Base-by-base conservation (phyloP, 768 basidiomycete species). In the Tricholomella constricta region DNA sequence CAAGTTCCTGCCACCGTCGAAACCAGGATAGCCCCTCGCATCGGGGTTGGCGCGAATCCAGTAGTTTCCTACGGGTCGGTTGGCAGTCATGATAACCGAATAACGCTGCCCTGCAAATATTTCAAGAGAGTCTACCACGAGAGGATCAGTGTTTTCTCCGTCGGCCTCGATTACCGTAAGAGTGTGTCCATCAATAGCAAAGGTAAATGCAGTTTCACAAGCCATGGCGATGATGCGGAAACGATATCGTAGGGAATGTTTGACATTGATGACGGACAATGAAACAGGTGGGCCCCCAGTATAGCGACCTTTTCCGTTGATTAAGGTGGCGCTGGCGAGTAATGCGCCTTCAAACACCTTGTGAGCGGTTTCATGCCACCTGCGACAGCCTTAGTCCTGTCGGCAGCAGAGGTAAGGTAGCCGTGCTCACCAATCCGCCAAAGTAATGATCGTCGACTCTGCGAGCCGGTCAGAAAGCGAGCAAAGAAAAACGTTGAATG, bases 121-220 rank as follows among this genome's bases (percentile, higher is more conserved):
- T 29, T 77, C 54, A 42, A 75, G 64, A 9, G 65, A 71, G 42
- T 79, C 76, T 3, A 79, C 79, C 3, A 66, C 63, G 3, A 77
- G 62, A 0, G 82, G 78, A 22, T 60, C 27, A 0, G 71, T 72
- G 58, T 76, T 75, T 34, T 62, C 67, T 1, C 76, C 73, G 36
- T 84, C 82, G 2, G 63, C 77, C 57, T 84, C 82, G 38, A 84
- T 82, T 50, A 84, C 68, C 4, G 77, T 81, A 69, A 81, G 58
- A 6, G 62, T 62, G 52, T 81, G 79, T 14, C 69, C 68, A 55
- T 79, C 76, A 27, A 81, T 74, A 2, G 73, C 66, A 62, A 81
- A 79, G 36, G 62, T 64, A 58, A 70, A 79, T 31, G 61, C 63
- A 15, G 68, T 62, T 48, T 65, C 67, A 60, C 70, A 73, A 19